Evolutionary conservation across 352 stramenopile species (phyloP).

Genomic region (Thraustochytrium sp.): DNA sequence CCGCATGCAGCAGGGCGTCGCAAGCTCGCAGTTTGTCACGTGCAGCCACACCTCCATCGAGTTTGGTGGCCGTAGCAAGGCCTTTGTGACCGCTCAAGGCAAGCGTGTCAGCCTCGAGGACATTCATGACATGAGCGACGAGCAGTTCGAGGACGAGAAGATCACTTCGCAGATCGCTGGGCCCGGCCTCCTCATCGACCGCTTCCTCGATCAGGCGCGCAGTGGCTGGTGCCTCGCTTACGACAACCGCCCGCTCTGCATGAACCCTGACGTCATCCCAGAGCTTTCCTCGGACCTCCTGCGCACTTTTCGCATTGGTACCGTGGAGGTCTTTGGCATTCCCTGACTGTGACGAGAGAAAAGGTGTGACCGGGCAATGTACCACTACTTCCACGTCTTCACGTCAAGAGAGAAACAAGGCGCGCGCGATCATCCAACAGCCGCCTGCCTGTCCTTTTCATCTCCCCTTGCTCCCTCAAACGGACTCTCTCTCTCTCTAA

Average conservation of each 20-base stretch:
- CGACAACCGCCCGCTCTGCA: conserved; percentile 8
- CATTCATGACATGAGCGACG: background rate
- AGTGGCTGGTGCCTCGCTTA: background rate
- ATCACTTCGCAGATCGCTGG: background rate
- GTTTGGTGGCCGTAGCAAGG: background rate
- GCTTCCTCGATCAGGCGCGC: background rate
- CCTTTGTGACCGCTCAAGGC: background rate
- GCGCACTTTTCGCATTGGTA: background rate
- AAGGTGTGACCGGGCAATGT: too few relatives aligned
- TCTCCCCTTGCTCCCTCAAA: background rate
- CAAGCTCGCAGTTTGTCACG: background rate
- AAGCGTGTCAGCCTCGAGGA: background rate
- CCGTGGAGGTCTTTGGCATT: conserved; percentile 28
- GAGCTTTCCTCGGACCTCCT: background rate
- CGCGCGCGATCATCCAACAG: too few relatives aligned
- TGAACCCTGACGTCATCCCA: background rate
- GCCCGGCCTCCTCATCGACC: background rate
- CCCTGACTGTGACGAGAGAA: background rate
- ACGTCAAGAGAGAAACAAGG: too few relatives aligned
- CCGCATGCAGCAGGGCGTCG: background rate
- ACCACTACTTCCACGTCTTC: too few relatives aligned
- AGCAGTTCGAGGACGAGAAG: background rate
- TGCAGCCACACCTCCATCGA: background rate
- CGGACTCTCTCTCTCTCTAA: background rate
- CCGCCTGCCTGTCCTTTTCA: too few relatives aligned